Conservation (phyloP, 1,284 basidiomycete genomes). For the Sphagnurus paluster region DNA sequence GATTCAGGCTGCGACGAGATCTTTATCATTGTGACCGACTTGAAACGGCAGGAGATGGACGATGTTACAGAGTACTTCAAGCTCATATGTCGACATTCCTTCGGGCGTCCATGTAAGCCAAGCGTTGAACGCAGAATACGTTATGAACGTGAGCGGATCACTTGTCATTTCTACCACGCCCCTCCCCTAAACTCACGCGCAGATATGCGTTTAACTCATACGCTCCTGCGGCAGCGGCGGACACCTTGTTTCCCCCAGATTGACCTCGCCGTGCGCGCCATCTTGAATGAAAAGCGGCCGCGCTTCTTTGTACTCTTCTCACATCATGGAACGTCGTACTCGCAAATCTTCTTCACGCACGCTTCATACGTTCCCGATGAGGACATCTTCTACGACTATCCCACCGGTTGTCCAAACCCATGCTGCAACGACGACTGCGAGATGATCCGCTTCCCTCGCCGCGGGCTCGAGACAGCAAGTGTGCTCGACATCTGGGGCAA, state of each 20-base stretch:
- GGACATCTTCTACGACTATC: constrained; percentile 72
- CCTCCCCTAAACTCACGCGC: constrained; percentile 1
- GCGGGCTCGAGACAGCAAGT: constrained; percentile 57
- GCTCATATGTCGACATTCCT: constrained; percentile 61
- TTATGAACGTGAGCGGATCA: constrained; percentile 49
- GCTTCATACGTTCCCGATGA: constrained; percentile 65
- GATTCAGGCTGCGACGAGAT: constrained; percentile 74
- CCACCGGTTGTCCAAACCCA: constrained; percentile 72
- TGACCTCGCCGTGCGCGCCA: constrained; percentile 69
- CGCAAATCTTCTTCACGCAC: constrained; percentile 76
- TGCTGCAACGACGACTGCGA: constrained; percentile 77
- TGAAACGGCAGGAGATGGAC: constrained; percentile 76
- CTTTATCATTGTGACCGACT: constrained; percentile 72
- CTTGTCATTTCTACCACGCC: background rate
- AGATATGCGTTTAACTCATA: constrained; percentile 70
- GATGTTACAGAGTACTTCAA: constrained; percentile 75
- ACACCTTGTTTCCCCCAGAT: constrained; percentile 77
- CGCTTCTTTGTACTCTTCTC: constrained; percentile 76
- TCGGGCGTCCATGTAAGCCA: constrained; percentile 60
- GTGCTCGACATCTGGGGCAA: constrained; percentile 60
- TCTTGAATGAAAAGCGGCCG: constrained; percentile 69
- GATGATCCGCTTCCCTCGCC: constrained; percentile 72
- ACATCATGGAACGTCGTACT: constrained; percentile 74
- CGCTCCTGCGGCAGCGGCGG: constrained; percentile 60
- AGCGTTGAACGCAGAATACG: constrained; percentile 66